Evolutionary conservation across 2,329 filamentous ascomycete species (phyloP).

Genomic region (Thelonectria discophora): DNA sequence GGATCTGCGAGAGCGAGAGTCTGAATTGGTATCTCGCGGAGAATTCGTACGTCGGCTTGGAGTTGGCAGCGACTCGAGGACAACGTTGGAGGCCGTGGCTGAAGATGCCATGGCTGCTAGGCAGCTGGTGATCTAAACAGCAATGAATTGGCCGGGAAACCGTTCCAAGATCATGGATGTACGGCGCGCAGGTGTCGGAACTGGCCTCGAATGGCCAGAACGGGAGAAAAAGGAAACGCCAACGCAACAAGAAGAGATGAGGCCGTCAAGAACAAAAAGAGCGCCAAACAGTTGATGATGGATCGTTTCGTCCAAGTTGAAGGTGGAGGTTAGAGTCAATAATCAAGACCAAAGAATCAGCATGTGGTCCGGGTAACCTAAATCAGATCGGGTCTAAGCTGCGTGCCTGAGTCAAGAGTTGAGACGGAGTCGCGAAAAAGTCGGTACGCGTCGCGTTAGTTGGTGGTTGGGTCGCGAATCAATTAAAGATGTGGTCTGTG

Average conservation of each 20-base stretch:
- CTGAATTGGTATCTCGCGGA: conserved; percentile 62
- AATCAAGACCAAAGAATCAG: conserved; percentile 18
- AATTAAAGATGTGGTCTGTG: conserved; percentile 41
- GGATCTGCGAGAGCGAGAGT: conserved; percentile 49
- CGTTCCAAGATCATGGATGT: conserved; percentile 36
- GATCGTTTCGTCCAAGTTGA: conserved; percentile 21
- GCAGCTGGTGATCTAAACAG: conserved; percentile 54
- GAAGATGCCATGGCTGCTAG: conserved; percentile 55
- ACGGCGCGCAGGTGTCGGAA: conserved; percentile 9
- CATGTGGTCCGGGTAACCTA: conserved; percentile 16
- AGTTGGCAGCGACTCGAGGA: conserved; percentile 63
- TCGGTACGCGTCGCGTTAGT: conserved; percentile 36
- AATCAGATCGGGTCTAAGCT: conserved; percentile 21
- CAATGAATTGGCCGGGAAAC: conserved; percentile 42
- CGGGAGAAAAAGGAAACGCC: conserved; percentile 1
- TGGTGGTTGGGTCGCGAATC: conserved; percentile 31
- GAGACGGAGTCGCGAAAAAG: conserved; percentile 29
- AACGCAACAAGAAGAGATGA: conserved; percentile 9
- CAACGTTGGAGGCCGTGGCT: conserved; percentile 46
- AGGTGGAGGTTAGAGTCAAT: conserved; percentile 18
- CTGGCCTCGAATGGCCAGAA: conserved; percentile 13
- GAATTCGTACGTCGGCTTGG: conserved; percentile 72
- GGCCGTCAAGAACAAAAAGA: conserved; percentile 3
- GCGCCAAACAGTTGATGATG: conserved; percentile 3
- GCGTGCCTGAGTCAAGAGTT: conserved; percentile 8